phyloP scores from a whole-genome alignment of 2,329 filamentous ascomycete species.

The Huntiella moniliformis region DNA sequence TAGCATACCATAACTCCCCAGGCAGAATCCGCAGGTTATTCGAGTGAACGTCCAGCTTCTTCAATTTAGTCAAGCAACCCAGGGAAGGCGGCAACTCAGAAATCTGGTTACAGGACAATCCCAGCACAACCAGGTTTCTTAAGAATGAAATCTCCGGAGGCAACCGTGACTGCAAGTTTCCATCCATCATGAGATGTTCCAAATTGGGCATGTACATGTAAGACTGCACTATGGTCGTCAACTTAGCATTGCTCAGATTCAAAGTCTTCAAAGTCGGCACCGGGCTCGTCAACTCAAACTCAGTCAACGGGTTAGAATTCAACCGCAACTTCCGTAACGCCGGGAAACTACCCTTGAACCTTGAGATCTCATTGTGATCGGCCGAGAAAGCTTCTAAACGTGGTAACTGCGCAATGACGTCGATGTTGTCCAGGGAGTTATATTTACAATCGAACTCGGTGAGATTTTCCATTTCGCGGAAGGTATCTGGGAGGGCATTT shows the following conservation, averaged over 20 bases:
- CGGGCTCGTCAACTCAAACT: slow-evolving; percentile 63
- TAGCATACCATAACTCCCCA: slow-evolving; percentile 89
- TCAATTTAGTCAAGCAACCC: slow-evolving; percentile 68
- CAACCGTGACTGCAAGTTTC: slow-evolving; percentile 86
- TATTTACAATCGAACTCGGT: slow-evolving; percentile 90
- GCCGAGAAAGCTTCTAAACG: slow-evolving; percentile 74
- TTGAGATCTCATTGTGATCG: slow-evolving; percentile 82
- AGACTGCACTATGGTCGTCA: slow-evolving; percentile 74
- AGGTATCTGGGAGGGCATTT: slow-evolving; percentile 53
- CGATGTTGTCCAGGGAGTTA: slow-evolving; percentile 75
- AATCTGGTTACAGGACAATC: slow-evolving; percentile 80
- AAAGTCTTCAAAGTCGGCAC: slow-evolving; percentile 70
- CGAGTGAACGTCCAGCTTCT: slow-evolving; percentile 70
- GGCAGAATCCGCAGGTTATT: slow-evolving; percentile 85
- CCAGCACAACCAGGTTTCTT: slow-evolving; percentile 71
- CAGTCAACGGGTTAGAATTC: slow-evolving; percentile 88
- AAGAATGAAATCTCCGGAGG: slow-evolving; percentile 72
- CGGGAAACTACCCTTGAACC: slow-evolving; percentile 76
- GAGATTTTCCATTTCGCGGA: slow-evolving; percentile 55
- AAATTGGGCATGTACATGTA: slow-evolving; percentile 78
- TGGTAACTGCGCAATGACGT: slow-evolving; percentile 67
- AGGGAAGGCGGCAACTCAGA: slow-evolving; percentile 72
- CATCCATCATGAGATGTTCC: slow-evolving; percentile 74
- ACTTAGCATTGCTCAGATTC: slow-evolving; percentile 78
- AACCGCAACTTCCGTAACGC: slow-evolving; percentile 69